Conservation (phyloP, 345 rosid genomes). For the Arabidopsis arenosa region DNA sequence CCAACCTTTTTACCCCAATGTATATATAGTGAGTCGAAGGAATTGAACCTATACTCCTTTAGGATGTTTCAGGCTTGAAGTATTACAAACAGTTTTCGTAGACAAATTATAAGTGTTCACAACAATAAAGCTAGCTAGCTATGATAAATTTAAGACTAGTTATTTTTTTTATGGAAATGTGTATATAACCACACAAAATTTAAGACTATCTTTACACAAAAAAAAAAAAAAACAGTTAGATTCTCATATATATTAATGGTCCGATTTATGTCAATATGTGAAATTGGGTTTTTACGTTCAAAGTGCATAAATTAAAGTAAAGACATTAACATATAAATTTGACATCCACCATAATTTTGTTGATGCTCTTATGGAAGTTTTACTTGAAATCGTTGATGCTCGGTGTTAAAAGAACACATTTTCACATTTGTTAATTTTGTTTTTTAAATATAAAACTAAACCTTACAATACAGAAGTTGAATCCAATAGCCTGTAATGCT, state of each 20-base stretch:
- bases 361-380: neutral
- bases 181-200: neutral
- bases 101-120: neutral
- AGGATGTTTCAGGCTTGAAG: neutral
- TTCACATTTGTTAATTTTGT: neutral
- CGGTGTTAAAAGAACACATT: neutral
- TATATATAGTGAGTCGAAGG: neutral
- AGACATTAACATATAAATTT: neutral
- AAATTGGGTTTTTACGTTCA: neutral
- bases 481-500: slow-evolving; percentile 35
- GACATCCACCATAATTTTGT: neutral
- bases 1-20: slow-evolving; percentile 1
- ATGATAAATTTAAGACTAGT: neutral
- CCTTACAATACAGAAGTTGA: neutral
- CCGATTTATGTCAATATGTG: neutral
- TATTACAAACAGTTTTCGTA: neutral
- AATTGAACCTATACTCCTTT: neutral
- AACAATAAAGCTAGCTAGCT: neutral
- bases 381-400: neutral
- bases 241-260: neutral
- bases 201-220: neutral
- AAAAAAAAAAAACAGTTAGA: neutral
- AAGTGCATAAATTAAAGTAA: neutral
- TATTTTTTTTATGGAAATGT: no score
- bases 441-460: neutral